Evolutionary conservation across 768 basidiomycete species (phyloP), one percentile per base, ranked within the genome.

Genomic region (Boletus rex-veris): DNA sequence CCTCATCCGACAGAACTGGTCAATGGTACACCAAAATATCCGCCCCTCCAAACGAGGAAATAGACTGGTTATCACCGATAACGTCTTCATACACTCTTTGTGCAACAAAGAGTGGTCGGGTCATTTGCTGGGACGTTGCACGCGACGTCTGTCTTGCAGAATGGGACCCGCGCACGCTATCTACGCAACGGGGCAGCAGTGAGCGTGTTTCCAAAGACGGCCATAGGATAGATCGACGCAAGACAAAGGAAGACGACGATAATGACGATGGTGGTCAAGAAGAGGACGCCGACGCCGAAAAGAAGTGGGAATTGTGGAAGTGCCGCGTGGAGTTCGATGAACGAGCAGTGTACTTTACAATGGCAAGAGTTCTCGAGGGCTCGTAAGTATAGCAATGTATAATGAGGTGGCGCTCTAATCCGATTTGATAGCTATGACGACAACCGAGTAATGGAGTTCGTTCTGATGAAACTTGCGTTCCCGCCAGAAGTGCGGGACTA

Each of bases 31-130:
- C 81, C 57, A 75, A 85, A 53, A 83, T 87, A 57, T 79, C 77
- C 31, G 80, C 84, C 3, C 86, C 86, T 0, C 84, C 84, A 2
- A 71, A 77, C 38, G 84, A 88, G 57, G 84, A 86, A 48, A 82
- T 89, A 14, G 86, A 88, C 57, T 89, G 86, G 86, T 71, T 89
- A 6, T 86, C 85, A 3, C 85, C 87, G 16, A 87, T 89, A 59
- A 88, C 86, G 2, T 84, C 84, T 6, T 84, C 80, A 36, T 88
- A 88, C 61, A 86, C 81, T 4, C 79, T 89, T n/a, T 89, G 85
- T 60, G 84, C 85, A 1, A 88, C 87, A 0, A 87, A 87, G 71
- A 83, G 80, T 45, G 86, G 87, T 5, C 84, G 84, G 60, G 84
- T 89, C 18, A 81, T 88, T 15, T 88, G 86, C 59, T 88, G 87